phyloP scores from a whole-genome alignment of 1,139 yeast genomes.

The Diutina neorugosa region DNA sequence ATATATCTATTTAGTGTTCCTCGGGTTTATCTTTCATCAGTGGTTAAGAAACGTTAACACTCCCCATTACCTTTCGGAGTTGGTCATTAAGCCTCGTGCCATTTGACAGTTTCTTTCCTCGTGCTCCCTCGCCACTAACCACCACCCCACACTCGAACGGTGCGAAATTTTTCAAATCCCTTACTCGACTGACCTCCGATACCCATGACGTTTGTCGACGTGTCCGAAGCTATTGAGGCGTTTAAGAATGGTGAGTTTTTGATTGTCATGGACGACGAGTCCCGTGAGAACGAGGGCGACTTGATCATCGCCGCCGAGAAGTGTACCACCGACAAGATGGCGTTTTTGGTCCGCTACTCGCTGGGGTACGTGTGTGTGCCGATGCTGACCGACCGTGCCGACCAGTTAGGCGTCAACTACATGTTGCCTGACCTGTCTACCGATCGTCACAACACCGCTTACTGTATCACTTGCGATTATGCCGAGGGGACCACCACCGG shows the following conservation, averaged over 20 bases:
- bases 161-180: constrained; percentile 1
- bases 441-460: constrained; percentile 95
- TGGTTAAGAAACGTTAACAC: no score
- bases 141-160: neutral
- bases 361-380: constrained; percentile 96
- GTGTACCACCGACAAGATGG: constrained; percentile 80
- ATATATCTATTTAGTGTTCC: no score
- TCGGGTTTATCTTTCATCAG: no score
- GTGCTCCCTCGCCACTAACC: neutral
- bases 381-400: constrained; percentile 65
- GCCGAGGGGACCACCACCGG: constrained; percentile 93
- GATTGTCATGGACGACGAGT: constrained; percentile 91
- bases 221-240: constrained; percentile 68
- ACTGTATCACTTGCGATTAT: constrained; percentile 84
- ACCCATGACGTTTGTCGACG: constrained; percentile 31
- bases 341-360: constrained; percentile 78
- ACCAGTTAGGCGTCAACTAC: constrained; percentile 63
- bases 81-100: no score
- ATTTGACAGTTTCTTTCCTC: neutral
- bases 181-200: neutral
- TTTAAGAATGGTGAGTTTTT: constrained; percentile 78
- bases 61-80: no score
- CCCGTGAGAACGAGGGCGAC: constrained; percentile 96
- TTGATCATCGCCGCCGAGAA: constrained; percentile 82
- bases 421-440: constrained; percentile 49